Conservation (phyloP, 2,329 filamentous ascomycete species). For the Colletotrichum zoysiae region DNA sequence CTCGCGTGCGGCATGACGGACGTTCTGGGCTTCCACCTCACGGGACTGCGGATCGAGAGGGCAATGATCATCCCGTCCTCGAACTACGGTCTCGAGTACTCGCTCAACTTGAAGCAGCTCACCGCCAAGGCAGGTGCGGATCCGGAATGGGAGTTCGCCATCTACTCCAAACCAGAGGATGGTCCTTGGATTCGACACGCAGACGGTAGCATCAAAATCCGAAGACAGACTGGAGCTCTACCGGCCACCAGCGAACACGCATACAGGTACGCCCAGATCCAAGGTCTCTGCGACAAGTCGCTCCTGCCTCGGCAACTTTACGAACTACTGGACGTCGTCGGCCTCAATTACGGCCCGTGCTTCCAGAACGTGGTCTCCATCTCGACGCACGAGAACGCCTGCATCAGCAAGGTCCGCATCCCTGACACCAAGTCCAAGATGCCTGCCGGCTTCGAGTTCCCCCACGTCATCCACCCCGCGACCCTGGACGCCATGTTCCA, state of each 20-base stretch:
- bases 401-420: slow-evolving; percentile 55
- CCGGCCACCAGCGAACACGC: slow-evolving; percentile 24
- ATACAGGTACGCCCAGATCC: slow-evolving; percentile 45
- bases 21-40: slow-evolving; percentile 57
- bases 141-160: slow-evolving; percentile 54
- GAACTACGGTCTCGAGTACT: slow-evolving; percentile 62
- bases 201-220: slow-evolving; percentile 43
- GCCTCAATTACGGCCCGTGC: slow-evolving; percentile 63
- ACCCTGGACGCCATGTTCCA: slow-evolving; percentile 70
- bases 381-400: slow-evolving; percentile 50
- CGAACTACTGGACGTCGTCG: slow-evolving; percentile 62
- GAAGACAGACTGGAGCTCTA: background rate
- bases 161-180: slow-evolving; percentile 60
- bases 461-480: slow-evolving; percentile 68
- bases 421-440: slow-evolving; percentile 65
- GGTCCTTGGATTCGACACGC: slow-evolving; percentile 42
- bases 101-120: slow-evolving; percentile 57
- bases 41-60: slow-evolving; percentile 60
- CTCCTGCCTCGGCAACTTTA: slow-evolving; percentile 62
- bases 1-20: slow-evolving; percentile 45
- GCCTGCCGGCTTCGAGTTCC: slow-evolving; percentile 66
- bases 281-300: slow-evolving; percentile 48
- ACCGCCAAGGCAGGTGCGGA: slow-evolving; percentile 31
- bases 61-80: slow-evolving; percentile 65
- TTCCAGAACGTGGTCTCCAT: slow-evolving; percentile 62